Evolutionary conservation across 202 grass and related monocot genomes (phyloP), one percentile per base, ranked within the genome.

Genomic region (Schoenoplectus triqueter): DNA sequence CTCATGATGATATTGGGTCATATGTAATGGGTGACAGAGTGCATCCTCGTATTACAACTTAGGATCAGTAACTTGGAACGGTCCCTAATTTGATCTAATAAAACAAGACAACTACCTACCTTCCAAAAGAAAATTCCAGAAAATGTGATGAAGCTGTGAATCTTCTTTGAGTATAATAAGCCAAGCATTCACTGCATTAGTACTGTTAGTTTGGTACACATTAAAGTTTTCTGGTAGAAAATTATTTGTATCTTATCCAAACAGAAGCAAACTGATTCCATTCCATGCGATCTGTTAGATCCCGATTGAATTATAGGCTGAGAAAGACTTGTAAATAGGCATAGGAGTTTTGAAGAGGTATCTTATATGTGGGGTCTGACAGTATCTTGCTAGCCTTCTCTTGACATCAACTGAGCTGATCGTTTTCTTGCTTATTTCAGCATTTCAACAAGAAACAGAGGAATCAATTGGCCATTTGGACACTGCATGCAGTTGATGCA

Each of bases 401-500:
- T 13, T 78, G 6, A 60, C 74, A 42, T 59, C 5, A 11, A 44
- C 39, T 60, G 11, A 73, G 42, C 31, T 31, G 31, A 31, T 46
- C 51, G 62, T 20, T 87, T 86, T 86, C 45, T 78, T 56, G 47
- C 66, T 90, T 69, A 73, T 19, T 89, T 88, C 92, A 98, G 93
- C 81, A 75, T 75, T 91, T 98, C 52, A 80, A 71, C 68, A 80
- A 92, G 85, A 83, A 95, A 50, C 91, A 92, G 81, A 98, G 89
- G 81, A 94, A 90, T 81, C 91, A 31, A 31, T 31, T 31, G 31
- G 55, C 86, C 65, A 82, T 89, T 84, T 98, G 96, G 96, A 64
- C 85, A 64, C 69, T 98, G 84, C 90, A 88, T 74, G 93, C 90
- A 2, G 90, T 98, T 86, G 84, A 95, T 51, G 91, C 95, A 85